phyloP scores from a whole-genome alignment of 257 asterid species.

The Scutellaria galericulata region DNA sequence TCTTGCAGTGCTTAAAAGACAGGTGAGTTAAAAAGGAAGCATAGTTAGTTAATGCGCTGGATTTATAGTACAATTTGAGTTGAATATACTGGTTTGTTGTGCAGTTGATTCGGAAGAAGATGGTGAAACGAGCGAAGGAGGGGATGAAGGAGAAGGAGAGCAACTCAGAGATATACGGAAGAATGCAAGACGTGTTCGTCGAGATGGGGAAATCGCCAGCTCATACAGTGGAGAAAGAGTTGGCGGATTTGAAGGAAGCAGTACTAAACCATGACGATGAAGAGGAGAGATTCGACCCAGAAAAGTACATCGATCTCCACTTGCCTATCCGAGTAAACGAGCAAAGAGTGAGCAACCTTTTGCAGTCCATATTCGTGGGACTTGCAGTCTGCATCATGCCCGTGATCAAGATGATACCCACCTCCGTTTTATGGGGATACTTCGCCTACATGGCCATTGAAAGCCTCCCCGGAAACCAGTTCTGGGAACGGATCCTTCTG shows the following conservation, averaged over 20 bases:
- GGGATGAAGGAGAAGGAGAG: constrained; percentile 67
- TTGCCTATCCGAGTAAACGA: constrained; percentile 91
- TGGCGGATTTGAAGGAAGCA: constrained; percentile 74
- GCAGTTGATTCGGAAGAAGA: constrained; percentile 68
- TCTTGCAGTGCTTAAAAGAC: constrained; percentile 80
- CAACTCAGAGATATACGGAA: constrained; percentile 77
- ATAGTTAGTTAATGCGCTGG: background rate
- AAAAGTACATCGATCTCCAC: constrained; percentile 68
- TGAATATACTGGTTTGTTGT: background rate
- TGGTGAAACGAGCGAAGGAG: constrained; percentile 79
- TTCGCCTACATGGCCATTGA: constrained; percentile 95
- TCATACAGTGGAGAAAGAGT: constrained; percentile 55
- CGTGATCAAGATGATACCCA: constrained; percentile 76
- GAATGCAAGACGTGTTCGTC: constrained; percentile 79
- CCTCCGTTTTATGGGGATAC: constrained; percentile 91
- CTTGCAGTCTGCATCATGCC: constrained; percentile 70
- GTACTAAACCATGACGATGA: constrained; percentile 65
- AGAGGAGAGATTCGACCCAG: constrained; percentile 61
- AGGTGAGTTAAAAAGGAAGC: constrained; percentile 40
- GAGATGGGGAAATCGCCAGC: constrained; percentile 75
- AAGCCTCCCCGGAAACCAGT: constrained; percentile 87
- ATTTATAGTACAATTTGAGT: background rate
- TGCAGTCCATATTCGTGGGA: constrained; percentile 78
- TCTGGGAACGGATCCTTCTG: constrained; percentile 78
- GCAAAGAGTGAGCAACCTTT: constrained; percentile 84